phyloP scores from a whole-genome alignment of 169 alveolate species.

The Eimeria necatrix region DNA sequence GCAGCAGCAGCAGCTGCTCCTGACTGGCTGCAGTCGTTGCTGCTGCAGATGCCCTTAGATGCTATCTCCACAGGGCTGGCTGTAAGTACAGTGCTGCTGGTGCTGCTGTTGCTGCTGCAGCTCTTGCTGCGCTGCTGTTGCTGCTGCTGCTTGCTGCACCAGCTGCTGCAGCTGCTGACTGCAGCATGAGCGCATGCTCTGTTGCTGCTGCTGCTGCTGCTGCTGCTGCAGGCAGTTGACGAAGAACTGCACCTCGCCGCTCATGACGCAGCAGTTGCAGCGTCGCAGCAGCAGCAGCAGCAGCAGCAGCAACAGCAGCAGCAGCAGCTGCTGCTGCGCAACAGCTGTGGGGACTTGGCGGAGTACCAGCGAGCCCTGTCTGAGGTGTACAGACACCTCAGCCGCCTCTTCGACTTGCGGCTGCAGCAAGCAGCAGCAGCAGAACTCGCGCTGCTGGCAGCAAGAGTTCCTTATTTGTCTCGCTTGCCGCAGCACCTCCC shows the following conservation, averaged over 20 bases:
- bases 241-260: slow-evolving; percentile 14
- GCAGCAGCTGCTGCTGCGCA: not conserved
- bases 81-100: not conserved
- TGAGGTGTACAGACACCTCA: slow-evolving; percentile 4
- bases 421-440: slow-evolving; percentile 3
- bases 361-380: not conserved
- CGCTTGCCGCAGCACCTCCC: slow-evolving; percentile 17
- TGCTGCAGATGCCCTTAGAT: slow-evolving; percentile 32
- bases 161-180: not conserved
- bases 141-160: not conserved
- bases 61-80: slow-evolving; percentile 16
- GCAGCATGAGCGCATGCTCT: not conserved
- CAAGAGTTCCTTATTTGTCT: not conserved
- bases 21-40: not conserved
- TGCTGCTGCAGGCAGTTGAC: slow-evolving; percentile 21
- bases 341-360: not conserved
- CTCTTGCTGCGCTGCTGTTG: not conserved
- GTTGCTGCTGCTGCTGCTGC: not conserved
- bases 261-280: slow-evolving; percentile 26
- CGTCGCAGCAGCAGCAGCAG: slow-evolving; percentile 8
- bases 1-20: not conserved
- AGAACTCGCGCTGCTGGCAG: not conserved
- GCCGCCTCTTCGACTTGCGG: not conserved
- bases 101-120: not conserved
- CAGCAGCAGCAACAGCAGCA: slow-evolving; percentile 14